Conservation (phyloP, 129 eudicot species). For the Helianthus tuberosus region DNA sequence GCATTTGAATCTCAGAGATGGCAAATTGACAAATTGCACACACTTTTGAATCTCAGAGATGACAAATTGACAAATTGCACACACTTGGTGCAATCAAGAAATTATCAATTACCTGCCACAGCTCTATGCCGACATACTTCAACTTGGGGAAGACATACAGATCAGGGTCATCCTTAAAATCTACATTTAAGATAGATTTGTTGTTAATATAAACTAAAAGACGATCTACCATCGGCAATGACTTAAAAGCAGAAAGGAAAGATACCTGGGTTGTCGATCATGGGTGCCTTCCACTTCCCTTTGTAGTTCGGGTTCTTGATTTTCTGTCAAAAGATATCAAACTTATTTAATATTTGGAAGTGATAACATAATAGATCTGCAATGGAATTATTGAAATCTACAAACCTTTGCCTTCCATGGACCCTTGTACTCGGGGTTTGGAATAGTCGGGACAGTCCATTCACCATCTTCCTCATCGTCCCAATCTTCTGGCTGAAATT, state of each 20-base stretch:
- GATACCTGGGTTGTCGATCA: slow-evolving; percentile 97
- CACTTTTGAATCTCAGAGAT: neutral
- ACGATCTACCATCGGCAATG: neutral
- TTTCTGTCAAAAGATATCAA: slow-evolving; percentile 52
- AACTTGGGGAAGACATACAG: slow-evolving; percentile 81
- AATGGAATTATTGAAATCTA: neutral
- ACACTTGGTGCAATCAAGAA: neutral
- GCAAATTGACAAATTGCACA: neutral
- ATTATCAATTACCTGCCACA: slow-evolving; percentile 79
- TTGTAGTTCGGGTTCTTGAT: slow-evolving; percentile 96
- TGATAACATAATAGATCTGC: neutral
- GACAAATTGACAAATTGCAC: neutral
- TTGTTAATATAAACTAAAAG: neutral
- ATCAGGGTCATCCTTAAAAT: slow-evolving; percentile 93
- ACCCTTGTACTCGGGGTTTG: slow-evolving; percentile 98
- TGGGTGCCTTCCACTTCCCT: slow-evolving; percentile 98
- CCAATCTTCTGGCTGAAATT: slow-evolving; percentile 92
- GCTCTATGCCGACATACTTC: slow-evolving; percentile 86
- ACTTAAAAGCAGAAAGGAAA: neutral
- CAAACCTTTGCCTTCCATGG: slow-evolving; percentile 94
- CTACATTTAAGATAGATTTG: slow-evolving; percentile 31
- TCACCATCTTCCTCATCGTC: slow-evolving; percentile 99
- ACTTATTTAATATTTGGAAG: neutral
- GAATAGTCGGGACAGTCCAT: slow-evolving; percentile 94
- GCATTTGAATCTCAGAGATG: neutral